Evolutionary conservation across 73 alveolate genomes (phyloP).

Genomic region (Symbiodinium natans): DNA sequence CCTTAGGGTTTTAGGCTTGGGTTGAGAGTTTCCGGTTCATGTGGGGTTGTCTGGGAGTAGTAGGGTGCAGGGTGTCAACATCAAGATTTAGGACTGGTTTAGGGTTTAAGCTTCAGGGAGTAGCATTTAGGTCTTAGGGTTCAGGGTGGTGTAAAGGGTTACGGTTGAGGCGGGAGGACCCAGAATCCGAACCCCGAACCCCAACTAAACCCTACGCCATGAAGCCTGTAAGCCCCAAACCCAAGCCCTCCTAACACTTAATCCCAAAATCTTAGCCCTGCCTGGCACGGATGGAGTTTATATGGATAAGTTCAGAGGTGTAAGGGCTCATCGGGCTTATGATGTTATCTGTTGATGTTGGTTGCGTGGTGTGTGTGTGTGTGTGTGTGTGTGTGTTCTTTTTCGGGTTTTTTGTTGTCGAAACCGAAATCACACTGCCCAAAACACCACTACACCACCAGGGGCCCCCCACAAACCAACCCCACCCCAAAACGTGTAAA

Average conservation of each 20-base stretch:
- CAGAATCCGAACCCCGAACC: not conserved
- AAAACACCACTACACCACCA: too few relatives aligned
- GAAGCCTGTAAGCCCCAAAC: too few relatives aligned
- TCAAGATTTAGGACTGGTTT: not conserved
- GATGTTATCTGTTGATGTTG: too few relatives aligned
- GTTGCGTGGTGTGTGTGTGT: too few relatives aligned
- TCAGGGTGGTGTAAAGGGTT: not conserved
- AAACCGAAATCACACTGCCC: too few relatives aligned
- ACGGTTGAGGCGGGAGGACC: not conserved
- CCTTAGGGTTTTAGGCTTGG: not conserved
- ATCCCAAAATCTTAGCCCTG: too few relatives aligned
- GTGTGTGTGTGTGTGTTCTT: too few relatives aligned
- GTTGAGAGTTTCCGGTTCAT: not conserved
- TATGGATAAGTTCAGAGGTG: not conserved
- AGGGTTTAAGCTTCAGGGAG: not conserved
- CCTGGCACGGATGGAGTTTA: not conserved
- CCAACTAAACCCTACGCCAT: not conserved
- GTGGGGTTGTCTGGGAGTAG: not conserved
- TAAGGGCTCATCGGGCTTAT: not conserved
- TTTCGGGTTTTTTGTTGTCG: too few relatives aligned
- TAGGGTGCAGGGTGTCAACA: not conserved
- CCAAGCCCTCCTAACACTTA: too few relatives aligned
- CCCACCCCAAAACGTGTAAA: too few relatives aligned
- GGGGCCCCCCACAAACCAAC: too few relatives aligned
- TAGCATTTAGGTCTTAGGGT: not conserved